phyloP scores from a whole-genome alignment of 352 stramenopile genomes.

The Globisporangium radiosum region DNA sequence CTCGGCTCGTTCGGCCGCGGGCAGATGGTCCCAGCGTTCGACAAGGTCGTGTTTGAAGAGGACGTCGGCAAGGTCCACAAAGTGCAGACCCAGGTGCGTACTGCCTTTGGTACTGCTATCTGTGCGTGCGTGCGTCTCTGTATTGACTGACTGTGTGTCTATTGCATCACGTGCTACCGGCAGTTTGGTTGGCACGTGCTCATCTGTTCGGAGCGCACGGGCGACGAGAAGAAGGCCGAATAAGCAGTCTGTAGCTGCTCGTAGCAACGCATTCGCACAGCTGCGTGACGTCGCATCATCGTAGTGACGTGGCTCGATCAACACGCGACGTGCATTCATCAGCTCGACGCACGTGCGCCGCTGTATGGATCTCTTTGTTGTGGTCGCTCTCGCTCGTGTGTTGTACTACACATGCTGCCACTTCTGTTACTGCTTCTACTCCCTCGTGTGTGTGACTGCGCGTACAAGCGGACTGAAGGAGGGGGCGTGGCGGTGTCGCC shows the following conservation, averaged over 20 bases:
- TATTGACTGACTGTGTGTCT: neutral
- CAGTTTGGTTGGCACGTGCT: constrained; percentile 78
- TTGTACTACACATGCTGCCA: too few relatives aligned
- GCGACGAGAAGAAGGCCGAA: constrained; percentile 29
- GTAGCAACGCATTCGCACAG: too few relatives aligned
- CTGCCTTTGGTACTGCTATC: neutral
- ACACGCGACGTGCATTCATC: too few relatives aligned
- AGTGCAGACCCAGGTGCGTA: constrained; percentile 60
- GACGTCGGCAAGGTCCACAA: constrained; percentile 61
- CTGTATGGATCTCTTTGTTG: too few relatives aligned
- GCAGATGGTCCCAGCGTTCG: constrained; percentile 75
- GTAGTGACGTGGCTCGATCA: too few relatives aligned
- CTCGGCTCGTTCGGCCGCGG: constrained; percentile 61
- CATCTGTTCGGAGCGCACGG: constrained; percentile 52
- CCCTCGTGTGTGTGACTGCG: too few relatives aligned
- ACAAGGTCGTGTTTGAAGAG: constrained; percentile 74
- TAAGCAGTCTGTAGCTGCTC: neutral
- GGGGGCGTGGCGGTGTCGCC: too few relatives aligned
- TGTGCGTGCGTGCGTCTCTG: constrained; percentile 16
- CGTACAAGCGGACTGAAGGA: too few relatives aligned
- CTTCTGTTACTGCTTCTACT: too few relatives aligned
- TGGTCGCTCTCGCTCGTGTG: too few relatives aligned
- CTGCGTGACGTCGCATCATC: too few relatives aligned
- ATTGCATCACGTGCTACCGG: neutral
- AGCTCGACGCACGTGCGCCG: too few relatives aligned